Percentiles rank a stretch among this genome's conserved stretches.
These are phyloP conservation scores for Eucalyptus lansdowneana DNA, from an alignment of 345 rosid species.

Conservation along the genomic window DNA sequence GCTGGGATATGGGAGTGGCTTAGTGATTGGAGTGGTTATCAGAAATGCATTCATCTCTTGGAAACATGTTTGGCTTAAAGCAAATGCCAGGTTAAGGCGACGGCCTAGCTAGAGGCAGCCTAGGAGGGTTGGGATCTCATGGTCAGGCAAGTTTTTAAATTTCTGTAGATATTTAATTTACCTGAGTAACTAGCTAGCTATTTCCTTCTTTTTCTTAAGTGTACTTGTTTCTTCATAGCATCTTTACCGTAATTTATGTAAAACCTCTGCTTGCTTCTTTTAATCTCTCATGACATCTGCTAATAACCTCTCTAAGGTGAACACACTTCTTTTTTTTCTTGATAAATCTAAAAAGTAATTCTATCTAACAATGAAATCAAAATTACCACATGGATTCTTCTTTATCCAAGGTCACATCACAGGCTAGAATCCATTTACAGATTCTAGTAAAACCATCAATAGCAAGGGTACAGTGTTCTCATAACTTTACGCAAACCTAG, in stretches of 20 bases:
- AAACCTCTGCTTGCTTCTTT: neutral
- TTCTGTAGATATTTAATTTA: rapidly evolving
- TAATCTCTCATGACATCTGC: neutral
- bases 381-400: neutral
- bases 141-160: neutral
- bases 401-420: neutral
- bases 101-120: neutral
- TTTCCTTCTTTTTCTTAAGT: neutral
- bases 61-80: too few species aligned
- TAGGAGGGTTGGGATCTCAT: neutral
- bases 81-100: neutral
- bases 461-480: neutral
- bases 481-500: neutral
- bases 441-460: neutral
- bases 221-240: neutral
- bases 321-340: too few species aligned
- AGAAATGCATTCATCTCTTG: too few species aligned
- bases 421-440: neutral
- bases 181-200: neutral
- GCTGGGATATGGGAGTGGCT: too few species aligned
- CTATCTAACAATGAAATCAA: neutral
- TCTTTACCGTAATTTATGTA: neutral
- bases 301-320: neutral
- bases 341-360: neutral
- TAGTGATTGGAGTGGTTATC: too few species aligned